A percentile compares a stretch with the other conserved stretches of the same genome.
These are phyloP conservation scores for Lasiosphaeris hirsuta DNA, from an alignment of 495 filamentous ascomycete species.

Conservation along the genomic window DNA sequence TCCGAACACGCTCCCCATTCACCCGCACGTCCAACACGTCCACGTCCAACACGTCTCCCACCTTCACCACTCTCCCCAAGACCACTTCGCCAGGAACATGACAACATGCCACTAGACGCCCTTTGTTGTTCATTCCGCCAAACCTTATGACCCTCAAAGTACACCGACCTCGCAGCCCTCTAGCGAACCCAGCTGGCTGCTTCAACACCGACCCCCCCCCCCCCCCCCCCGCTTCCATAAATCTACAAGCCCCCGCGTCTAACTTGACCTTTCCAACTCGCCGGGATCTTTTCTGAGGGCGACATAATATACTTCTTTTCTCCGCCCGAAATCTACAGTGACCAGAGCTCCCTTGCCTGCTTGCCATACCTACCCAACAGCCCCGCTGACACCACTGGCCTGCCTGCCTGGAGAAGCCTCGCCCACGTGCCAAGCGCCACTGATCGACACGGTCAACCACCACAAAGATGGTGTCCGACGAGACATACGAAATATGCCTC, in stretches of 20 bases:
- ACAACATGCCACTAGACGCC: slow-evolving; percentile 34
- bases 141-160: slow-evolving; percentile 11
- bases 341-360: too few relatives aligned
- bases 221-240: slow-evolving; percentile 5
- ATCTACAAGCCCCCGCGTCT: background rate
- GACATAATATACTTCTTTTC: too few relatives aligned
- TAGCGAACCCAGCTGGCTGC: background rate
- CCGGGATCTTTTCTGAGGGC: too few relatives aligned
- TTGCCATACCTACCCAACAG: background rate
- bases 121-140: slow-evolving; percentile 14
- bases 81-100: slow-evolving; percentile 17
- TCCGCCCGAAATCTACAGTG: too few relatives aligned
- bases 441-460: slow-evolving; percentile 1
- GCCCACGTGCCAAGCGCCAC: background rate
- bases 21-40: background rate
- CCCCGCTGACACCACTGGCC: background rate
- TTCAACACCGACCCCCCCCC: slow-evolving; percentile 9
- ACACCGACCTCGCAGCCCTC: background rate
- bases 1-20: slow-evolving; percentile 6
- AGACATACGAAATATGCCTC: slow-evolving; percentile 85
- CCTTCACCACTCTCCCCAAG: slow-evolving; percentile 11
- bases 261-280: background rate
- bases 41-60: background rate
- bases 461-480: slow-evolving; percentile 79
- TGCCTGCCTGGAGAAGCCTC: background rate